Percentiles rank a stretch among this genome's conserved stretches.
Evolutionary conservation across 495 filamentous ascomycete genomes (phyloP).

Genomic region (Immersiella caudata): DNA sequence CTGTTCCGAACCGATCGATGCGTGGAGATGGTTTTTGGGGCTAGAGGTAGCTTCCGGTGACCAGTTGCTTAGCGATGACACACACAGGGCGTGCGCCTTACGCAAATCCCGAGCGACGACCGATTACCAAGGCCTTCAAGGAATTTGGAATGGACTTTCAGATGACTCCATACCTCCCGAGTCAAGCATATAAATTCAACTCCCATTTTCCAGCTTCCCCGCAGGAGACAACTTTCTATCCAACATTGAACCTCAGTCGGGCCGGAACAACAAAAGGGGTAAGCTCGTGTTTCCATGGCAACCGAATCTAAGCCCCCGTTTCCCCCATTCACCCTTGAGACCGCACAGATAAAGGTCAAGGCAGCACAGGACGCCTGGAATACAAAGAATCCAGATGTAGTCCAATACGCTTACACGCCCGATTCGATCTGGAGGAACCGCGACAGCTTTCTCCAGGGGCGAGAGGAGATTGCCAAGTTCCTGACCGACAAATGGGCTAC

Average conservation of each 20-base stretch:
- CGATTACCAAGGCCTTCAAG: background rate
- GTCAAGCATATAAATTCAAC: background rate
- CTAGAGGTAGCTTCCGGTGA: background rate
- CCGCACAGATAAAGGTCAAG: conserved; percentile 79
- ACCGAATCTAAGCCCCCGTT: conserved; percentile 46
- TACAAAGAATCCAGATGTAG: conserved; percentile 65
- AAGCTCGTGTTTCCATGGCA: conserved; percentile 22
- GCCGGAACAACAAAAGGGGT: background rate
- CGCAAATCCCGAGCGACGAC: background rate
- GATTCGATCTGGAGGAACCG: conserved; percentile 85
- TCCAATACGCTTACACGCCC: conserved; percentile 74
- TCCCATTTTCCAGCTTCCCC: too few species aligned
- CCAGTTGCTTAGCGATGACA: background rate
- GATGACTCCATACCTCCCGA: background rate
- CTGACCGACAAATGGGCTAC: conserved; percentile 75
- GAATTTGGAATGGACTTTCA: background rate
- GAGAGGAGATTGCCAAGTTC: conserved; percentile 69
- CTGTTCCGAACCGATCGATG: too few species aligned
- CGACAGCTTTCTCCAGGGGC: conserved; percentile 68
- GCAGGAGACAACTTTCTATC: background rate
- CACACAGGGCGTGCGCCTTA: background rate
- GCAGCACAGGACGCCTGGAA: conserved; percentile 87
- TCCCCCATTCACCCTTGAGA: conserved; percentile 81
- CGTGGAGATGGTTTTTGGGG: background rate
- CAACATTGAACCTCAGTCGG: background rate